Percentiles rank a stretch among this genome's conserved stretches.
Evolutionary conservation across 139 green algal genomes (phyloP).

Genomic region (Coelastrella sp.): DNA sequence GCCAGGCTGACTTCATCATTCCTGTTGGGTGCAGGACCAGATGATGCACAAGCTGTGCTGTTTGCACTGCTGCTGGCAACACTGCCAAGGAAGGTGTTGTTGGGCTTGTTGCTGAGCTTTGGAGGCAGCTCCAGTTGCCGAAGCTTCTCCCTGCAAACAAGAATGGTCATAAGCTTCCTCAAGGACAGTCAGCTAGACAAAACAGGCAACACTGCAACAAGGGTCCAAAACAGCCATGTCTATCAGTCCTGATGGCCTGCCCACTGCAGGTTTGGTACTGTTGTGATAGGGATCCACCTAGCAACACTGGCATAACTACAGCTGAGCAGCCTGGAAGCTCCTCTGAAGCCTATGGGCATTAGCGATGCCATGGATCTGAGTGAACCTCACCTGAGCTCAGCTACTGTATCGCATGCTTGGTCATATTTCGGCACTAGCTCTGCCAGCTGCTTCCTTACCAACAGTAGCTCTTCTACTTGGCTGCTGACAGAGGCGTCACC

Average conservation of each 20-base stretch:
- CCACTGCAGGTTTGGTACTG: too few species aligned
- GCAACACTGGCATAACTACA: neutral
- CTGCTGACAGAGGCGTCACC: conserved; percentile 52
- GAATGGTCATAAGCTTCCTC: too few species aligned
- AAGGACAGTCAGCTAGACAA: too few species aligned
- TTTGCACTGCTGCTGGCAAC: neutral
- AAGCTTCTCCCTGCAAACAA: conserved; percentile 49
- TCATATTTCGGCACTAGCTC: conserved; percentile 38
- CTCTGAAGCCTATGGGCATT: too few species aligned
- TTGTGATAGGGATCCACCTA: too few species aligned
- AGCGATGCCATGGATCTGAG: neutral
- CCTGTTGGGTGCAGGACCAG: neutral
- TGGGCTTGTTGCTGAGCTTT: conserved; percentile 15
- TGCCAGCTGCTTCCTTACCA: conserved; percentile 55
- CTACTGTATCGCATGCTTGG: conserved; percentile 16
- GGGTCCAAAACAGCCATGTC: too few species aligned
- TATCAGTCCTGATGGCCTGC: too few species aligned
- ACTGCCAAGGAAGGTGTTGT: conserved; percentile 13
- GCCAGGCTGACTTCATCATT: neutral
- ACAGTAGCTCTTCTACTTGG: conserved; percentile 60
- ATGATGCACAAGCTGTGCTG: neutral
- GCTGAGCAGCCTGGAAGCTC: neutral
- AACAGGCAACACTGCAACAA: too few species aligned
- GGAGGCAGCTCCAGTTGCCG: conserved; percentile 46
- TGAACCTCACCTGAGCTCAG: conserved; percentile 28